These are phyloP conservation scores for Lophium mytilinum DNA, from an alignment of 495 filamentous ascomycete genomes.

Conservation along the genomic window DNA sequence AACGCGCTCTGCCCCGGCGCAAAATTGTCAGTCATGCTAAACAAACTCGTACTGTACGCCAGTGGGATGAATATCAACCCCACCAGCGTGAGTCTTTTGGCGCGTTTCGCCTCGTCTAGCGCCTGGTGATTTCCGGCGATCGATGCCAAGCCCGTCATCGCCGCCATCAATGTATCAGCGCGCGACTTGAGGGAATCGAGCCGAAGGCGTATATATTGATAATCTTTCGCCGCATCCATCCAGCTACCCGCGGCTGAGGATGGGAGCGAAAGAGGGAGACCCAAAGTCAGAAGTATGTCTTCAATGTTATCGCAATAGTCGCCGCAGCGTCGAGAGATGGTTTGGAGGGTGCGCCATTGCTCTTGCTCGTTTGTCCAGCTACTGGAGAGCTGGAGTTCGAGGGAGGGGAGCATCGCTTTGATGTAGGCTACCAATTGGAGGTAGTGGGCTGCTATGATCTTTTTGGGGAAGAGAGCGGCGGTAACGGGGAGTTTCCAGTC, in stretches of 20 bases:
- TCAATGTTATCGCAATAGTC: constrained; percentile 24
- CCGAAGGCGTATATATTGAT: constrained; percentile 22
- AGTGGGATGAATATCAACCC: constrained; percentile 19
- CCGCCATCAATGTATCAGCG: constrained; percentile 18
- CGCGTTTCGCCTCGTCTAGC: constrained; percentile 21
- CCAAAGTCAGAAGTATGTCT: constrained; percentile 20
- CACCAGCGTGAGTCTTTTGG: constrained; percentile 17
- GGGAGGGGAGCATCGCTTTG: constrained; percentile 22
- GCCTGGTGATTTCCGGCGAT: constrained; percentile 23
- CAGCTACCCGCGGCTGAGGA: not conserved
- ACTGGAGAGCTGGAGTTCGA: constrained; percentile 15
- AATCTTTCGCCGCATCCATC: constrained; percentile 12
- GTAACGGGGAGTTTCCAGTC: constrained; percentile 9
- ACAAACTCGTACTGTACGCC: constrained; percentile 12
- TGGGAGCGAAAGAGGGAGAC: constrained; percentile 3
- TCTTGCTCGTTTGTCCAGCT: constrained; percentile 21
- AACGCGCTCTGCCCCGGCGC: constrained; percentile 12
- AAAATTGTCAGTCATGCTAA: constrained; percentile 19
- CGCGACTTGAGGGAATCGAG: constrained; percentile 21
- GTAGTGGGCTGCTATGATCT: constrained; percentile 21
- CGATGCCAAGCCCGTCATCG: constrained; percentile 21
- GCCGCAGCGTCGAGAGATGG: constrained; percentile 18
- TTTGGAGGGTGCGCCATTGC: constrained; percentile 21
- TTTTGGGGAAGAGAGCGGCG: constrained; percentile 17
- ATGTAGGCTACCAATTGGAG: constrained; percentile 23